Conservation (phyloP, 306 rosid species). For the Albizia julibrissin region DNA sequence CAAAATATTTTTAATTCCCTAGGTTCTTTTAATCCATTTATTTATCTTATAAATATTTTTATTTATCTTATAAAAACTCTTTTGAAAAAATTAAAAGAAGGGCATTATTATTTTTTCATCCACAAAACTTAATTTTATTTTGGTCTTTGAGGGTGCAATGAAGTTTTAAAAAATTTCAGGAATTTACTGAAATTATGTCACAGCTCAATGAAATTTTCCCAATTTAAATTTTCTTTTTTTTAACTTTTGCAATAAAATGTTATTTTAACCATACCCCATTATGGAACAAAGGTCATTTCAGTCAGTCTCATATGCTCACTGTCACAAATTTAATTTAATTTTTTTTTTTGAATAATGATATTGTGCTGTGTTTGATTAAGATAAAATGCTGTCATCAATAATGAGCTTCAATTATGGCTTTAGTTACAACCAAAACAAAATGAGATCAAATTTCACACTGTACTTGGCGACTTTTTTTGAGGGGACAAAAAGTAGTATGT, state of each 20-base stretch:
- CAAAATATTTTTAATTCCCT: no score
- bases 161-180: no score
- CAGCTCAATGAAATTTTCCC: no score
- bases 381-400: background rate
- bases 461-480: constrained; percentile 11
- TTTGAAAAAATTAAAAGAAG: no score
- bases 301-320: background rate
- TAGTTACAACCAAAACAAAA: constrained; percentile 28
- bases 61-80: no score
- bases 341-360: background rate
- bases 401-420: constrained; percentile 47
- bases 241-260: background rate
- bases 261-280: background rate
- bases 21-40: no score
- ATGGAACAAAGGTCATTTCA: background rate
- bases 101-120: no score
- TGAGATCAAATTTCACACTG: constrained; percentile 31
- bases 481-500: constrained; percentile 30
- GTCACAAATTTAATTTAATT: background rate
- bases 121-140: no score
- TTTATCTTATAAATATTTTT: no score
- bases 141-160: no score
- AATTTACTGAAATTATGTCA: no score
- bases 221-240: background rate
- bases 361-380: background rate